Percentiles rank a stretch among this genome's conserved stretches.
Evolutionary conservation across 441 rosid genomes (phyloP).

Genomic region (Aquilaria agallochum): DNA sequence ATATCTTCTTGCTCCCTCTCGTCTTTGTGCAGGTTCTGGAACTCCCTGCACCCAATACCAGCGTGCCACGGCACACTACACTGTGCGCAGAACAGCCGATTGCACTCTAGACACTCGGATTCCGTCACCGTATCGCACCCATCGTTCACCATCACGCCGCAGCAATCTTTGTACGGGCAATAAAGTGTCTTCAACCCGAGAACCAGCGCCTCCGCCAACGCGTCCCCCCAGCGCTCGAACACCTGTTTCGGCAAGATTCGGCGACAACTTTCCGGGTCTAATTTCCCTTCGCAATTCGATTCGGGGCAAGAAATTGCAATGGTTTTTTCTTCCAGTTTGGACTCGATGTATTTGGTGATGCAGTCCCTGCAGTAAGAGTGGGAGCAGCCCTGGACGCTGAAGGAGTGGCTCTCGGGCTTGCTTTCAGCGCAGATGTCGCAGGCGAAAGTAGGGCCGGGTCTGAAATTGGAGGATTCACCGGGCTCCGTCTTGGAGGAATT

Average conservation of each 20-base stretch:
- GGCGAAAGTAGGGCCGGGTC: neutral
- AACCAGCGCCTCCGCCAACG: conserved; percentile 35
- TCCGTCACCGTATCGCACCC: conserved; percentile 8
- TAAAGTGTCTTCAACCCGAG: conserved; percentile 20
- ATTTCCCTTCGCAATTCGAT: conserved; percentile 18
- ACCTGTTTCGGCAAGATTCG: conserved; percentile 30
- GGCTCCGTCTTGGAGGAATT: conserved; percentile 8
- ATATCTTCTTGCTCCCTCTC: conserved; percentile 25
- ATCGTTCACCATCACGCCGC: conserved; percentile 20
- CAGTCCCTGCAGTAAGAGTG: conserved; percentile 39
- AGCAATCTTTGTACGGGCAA: conserved; percentile 29
- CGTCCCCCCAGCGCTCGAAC: conserved; percentile 41
- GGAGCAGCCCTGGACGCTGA: conserved; percentile 20
- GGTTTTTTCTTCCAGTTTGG: conserved; percentile 32
- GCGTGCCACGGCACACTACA: conserved; percentile 29
- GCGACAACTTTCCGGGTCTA: conserved; percentile 34
- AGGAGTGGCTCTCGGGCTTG: conserved; percentile 22
- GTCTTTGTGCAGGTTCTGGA: conserved; percentile 11
- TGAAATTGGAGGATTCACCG: conserved; percentile 3
- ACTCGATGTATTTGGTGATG: conserved; percentile 27
- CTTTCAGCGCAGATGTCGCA: conserved; percentile 38
- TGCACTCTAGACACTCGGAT: conserved; percentile 22
- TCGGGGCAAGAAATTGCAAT: conserved; percentile 37
- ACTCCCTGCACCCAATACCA: conserved; percentile 19
- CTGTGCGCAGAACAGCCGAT: conserved; percentile 22